Conservation (phyloP, 208 protist species). For the Leishmania martiniquensis region DNA sequence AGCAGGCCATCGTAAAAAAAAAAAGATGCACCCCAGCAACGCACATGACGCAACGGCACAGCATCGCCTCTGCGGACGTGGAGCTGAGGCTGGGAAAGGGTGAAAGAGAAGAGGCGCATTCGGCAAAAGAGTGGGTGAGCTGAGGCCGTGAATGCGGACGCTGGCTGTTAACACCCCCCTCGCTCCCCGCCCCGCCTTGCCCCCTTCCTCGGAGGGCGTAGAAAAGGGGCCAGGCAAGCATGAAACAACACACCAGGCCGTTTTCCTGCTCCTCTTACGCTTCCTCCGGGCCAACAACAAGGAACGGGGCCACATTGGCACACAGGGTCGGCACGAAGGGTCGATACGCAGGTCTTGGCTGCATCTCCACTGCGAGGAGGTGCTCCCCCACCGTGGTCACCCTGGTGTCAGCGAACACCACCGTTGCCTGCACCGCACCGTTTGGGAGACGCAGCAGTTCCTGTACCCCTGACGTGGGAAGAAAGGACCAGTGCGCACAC, state of each 20-base stretch:
- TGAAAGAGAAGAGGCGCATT: not conserved
- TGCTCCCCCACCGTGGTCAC: slow-evolving; percentile 61
- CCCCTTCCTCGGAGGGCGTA: not conserved
- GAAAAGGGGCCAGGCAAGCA: not conserved
- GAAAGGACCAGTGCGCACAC: not conserved
- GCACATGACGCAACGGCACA: no score
- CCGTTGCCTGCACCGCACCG: slow-evolving; percentile 2
- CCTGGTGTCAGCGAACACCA: slow-evolving; percentile 44
- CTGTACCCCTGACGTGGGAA: not conserved
- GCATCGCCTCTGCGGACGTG: not conserved
- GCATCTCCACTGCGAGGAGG: slow-evolving; percentile 64
- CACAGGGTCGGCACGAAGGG: slow-evolving; percentile 67
- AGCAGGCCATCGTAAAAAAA: not conserved
- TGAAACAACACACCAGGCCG: not conserved
- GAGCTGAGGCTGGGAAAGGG: not conserved
- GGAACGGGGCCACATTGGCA: slow-evolving; percentile 64
- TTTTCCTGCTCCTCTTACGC: slow-evolving; percentile 1
- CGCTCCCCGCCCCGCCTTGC: no score
- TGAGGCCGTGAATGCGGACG: not conserved
- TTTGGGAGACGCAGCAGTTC: not conserved
- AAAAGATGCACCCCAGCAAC: not conserved
- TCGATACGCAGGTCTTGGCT: slow-evolving; percentile 39
- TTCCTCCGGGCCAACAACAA: slow-evolving; percentile 44
- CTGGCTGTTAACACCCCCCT: not conserved
- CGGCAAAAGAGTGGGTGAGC: not conserved